Conservation (phyloP, 495 filamentous ascomycete species). For the Penicillium canariense region DNA sequence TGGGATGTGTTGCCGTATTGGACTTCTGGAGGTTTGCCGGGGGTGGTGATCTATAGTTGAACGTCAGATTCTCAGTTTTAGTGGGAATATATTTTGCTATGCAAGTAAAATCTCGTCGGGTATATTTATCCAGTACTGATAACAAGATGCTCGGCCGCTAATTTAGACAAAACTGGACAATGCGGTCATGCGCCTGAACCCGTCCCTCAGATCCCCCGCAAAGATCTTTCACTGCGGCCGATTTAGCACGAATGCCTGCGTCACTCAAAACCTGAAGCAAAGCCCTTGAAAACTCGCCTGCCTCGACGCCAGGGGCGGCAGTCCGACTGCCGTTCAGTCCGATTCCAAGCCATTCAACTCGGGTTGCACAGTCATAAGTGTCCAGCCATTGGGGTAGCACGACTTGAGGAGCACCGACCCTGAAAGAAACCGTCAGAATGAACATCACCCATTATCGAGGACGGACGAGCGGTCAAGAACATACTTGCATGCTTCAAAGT, state of each 20-base stretch:
- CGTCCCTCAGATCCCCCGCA: slow-evolving; percentile 22
- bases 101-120: background rate
- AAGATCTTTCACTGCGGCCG: slow-evolving; percentile 14
- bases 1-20: background rate
- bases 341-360: slow-evolving; percentile 48
- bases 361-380: slow-evolving; percentile 47
- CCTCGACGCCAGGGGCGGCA: slow-evolving; percentile 31
- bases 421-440: slow-evolving; percentile 15
- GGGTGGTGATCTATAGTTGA: background rate
- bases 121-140: slow-evolving; percentile 6
- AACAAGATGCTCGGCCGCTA: background rate
- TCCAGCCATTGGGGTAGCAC: slow-evolving; percentile 52
- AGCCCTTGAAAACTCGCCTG: slow-evolving; percentile 30
- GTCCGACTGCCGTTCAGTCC: slow-evolving; percentile 46
- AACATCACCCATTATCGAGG: too few species aligned
- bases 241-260: slow-evolving; percentile 13
- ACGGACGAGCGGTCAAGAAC: slow-evolving; percentile 1
- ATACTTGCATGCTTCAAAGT: slow-evolving; percentile 52
- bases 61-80: background rate
- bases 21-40: background rate
- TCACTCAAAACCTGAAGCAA: slow-evolving; percentile 30
- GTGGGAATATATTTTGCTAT: background rate
- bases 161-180: slow-evolving; percentile 17
- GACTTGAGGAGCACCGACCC: slow-evolving; percentile 50
- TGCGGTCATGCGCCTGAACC: slow-evolving; percentile 22